These are phyloP conservation scores for Mycena latifolia DNA, from an alignment of 768 basidiomycete genomes.

Conservation along the genomic window DNA sequence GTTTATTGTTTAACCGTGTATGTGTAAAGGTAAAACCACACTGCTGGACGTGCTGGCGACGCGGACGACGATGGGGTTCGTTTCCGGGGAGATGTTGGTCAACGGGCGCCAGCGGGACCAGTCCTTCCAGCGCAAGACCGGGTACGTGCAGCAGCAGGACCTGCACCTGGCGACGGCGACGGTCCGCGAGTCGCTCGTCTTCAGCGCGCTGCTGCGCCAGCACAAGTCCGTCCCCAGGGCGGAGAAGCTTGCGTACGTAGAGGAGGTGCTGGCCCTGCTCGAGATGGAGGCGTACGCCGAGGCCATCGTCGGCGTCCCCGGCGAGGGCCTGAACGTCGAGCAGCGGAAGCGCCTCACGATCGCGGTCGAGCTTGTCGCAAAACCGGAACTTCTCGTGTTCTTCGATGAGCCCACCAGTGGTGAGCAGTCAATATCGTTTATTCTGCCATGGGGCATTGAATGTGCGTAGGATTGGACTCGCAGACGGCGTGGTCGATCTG, in stretches of 20 bases:
- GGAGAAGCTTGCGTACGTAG: slow-evolving; percentile 60
- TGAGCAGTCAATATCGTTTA: background rate
- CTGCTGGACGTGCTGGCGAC: slow-evolving; percentile 59
- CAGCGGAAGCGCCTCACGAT: slow-evolving; percentile 64
- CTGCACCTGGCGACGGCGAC: no score
- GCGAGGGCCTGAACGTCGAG: slow-evolving; percentile 52
- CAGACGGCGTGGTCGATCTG: no score
- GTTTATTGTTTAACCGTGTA: no score
- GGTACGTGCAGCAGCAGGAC: no score
- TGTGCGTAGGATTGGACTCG: slow-evolving; percentile 54
- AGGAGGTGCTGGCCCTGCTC: slow-evolving; percentile 61
- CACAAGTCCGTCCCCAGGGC: slow-evolving; percentile 49
- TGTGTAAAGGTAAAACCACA: slow-evolving; percentile 52
- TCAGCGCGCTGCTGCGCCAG: slow-evolving; percentile 61
- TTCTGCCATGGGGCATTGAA: background rate
- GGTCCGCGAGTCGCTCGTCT: slow-evolving; percentile 60
- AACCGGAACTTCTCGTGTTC: slow-evolving; percentile 66
- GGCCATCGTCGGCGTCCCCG: slow-evolving; percentile 57
- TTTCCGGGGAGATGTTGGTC: slow-evolving; percentile 60
- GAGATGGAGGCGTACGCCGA: no score
- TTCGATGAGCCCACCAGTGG: slow-evolving; percentile 71
- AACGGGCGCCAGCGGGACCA: slow-evolving; percentile 49
- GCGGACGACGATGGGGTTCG: slow-evolving; percentile 62
- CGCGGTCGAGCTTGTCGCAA: no score
- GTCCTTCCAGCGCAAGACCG: slow-evolving; percentile 55